Percentiles rank a stretch among this genome's conserved stretches.
Conservation (phyloP, 169 alveolate genomes). For the Neospora caninum region DNA sequence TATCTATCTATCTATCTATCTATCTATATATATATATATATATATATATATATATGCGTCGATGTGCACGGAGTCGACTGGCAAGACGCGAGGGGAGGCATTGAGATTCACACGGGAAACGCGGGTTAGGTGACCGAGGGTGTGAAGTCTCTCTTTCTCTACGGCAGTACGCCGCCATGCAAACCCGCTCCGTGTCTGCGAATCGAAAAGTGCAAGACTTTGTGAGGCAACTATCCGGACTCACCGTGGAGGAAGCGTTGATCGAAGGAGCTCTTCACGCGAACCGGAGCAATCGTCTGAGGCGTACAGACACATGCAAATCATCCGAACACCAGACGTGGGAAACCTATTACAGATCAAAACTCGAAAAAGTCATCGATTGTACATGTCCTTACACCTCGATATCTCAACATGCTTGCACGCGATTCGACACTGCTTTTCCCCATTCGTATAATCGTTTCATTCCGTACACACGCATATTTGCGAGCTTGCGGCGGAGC, state of each 20-base stretch:
- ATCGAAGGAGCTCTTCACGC: not conserved
- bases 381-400: not conserved
- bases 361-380: too few relatives aligned
- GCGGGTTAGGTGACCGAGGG: not conserved
- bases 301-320: not conserved
- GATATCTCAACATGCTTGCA: too few relatives aligned
- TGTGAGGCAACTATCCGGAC: not conserved
- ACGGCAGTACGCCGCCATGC: too few relatives aligned
- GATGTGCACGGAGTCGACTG: not conserved
- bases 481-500: too few relatives aligned
- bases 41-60: not conserved
- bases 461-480: too few relatives aligned
- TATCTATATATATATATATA: not conserved
- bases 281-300: not conserved
- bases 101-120: not conserved
- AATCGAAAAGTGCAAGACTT: not conserved
- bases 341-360: too few relatives aligned
- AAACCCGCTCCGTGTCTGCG: not conserved
- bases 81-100: not conserved
- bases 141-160: too few relatives aligned
- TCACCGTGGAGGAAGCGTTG: slow-evolving; percentile 8
- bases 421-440: too few relatives aligned
- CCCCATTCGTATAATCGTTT: too few relatives aligned
- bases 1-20: not conserved
- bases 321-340: not conserved